These are phyloP conservation scores for Pythium oligandrum DNA, from an alignment of 352 stramenopile genomes.

Conservation along the genomic window DNA sequence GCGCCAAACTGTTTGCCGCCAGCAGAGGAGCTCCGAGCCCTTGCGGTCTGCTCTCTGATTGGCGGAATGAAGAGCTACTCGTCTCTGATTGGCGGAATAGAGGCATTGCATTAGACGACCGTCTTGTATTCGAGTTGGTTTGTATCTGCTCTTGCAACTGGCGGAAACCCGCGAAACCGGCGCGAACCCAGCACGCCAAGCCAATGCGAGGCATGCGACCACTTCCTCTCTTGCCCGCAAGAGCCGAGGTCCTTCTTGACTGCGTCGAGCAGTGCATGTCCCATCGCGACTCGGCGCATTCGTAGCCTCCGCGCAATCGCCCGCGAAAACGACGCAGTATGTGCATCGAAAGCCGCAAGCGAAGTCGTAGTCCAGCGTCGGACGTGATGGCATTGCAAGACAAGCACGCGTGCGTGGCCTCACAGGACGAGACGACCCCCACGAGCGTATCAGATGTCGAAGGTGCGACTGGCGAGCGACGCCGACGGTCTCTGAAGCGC, in stretches of 20 bases:
- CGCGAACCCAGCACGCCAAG: neutral
- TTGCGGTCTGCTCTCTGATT: neutral
- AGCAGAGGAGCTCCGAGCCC: too few relatives aligned
- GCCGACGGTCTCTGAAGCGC: neutral
- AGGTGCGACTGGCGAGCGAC: neutral
- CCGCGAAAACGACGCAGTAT: neutral
- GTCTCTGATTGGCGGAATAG: neutral
- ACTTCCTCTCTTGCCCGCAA: conserved; percentile 16
- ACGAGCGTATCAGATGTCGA: neutral
- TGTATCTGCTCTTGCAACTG: neutral
- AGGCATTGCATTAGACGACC: neutral
- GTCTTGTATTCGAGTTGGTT: neutral
- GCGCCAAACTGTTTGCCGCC: too few relatives aligned
- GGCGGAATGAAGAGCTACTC: neutral
- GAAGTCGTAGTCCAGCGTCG: neutral
- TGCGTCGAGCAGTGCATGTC: neutral
- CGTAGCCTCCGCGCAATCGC: neutral
- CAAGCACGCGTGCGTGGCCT: too few relatives aligned
- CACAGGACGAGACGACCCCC: too few relatives aligned
- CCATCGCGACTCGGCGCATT: neutral
- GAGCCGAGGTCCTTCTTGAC: conserved; percentile 11
- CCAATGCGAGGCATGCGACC: neutral
- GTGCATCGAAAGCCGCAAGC: neutral
- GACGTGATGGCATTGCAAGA: neutral
- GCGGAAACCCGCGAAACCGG: neutral